Conservation (phyloP, 768 basidiomycete species). For the Mycena capillaripes region DNA sequence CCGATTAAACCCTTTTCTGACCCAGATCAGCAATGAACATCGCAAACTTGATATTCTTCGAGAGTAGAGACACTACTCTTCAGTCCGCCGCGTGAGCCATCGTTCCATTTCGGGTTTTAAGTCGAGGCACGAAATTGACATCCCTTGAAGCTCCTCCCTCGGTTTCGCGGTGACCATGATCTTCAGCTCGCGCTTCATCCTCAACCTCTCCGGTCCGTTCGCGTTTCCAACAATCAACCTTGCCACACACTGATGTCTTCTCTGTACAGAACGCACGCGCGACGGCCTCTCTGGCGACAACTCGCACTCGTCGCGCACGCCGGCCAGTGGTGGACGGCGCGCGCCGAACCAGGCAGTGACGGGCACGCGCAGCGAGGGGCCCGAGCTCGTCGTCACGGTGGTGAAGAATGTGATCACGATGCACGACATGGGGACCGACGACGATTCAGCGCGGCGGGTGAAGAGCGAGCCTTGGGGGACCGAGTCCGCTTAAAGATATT, state of each 20-base stretch:
- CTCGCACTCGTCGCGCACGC: slow-evolving; percentile 22
- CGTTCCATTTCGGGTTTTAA: neutral
- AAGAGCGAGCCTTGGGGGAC: neutral
- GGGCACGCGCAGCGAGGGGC: neutral
- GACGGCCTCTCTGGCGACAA: slow-evolving; percentile 26
- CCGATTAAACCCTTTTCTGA: too few relatives aligned
- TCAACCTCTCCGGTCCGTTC: neutral
- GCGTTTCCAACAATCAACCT: neutral
- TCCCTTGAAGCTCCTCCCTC: neutral
- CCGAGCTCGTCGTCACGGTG: slow-evolving; percentile 20
- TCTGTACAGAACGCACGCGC: neutral
- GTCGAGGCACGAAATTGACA: neutral
- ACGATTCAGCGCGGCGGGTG: neutral
- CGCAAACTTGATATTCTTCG: slow-evolving; percentile 26
- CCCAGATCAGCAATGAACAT: slow-evolving; percentile 20
- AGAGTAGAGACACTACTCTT: slow-evolving; percentile 10
- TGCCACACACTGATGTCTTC: neutral
- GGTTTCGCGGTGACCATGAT: neutral
- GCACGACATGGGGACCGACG: slow-evolving; percentile 26
- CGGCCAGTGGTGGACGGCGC: neutral
- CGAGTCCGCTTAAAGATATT: too few relatives aligned
- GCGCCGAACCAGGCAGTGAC: neutral
- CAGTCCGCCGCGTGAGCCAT: slow-evolving; percentile 15
- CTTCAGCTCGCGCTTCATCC: neutral
- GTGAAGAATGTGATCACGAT: slow-evolving; percentile 29